Evolutionary conservation across 192 early-diverging fungal species (phyloP).

Genomic region (Backusella sp.): DNA sequence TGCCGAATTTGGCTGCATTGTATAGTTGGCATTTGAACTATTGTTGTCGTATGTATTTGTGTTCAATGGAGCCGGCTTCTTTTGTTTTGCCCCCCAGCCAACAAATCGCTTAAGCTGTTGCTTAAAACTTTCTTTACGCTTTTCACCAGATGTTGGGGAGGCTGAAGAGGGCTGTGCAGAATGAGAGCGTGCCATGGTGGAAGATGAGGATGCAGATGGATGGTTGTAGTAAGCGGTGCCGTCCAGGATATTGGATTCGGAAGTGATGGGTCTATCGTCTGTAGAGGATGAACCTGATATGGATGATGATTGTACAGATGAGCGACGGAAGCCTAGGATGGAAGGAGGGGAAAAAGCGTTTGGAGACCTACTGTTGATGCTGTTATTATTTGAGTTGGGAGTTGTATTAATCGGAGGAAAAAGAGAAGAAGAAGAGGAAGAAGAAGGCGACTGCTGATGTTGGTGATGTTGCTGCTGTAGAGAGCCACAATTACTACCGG

Average conservation of each 20-base stretch:
- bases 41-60: not conserved
- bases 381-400: not conserved
- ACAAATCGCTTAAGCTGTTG: constrained; percentile 20
- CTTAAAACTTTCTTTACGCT: constrained; percentile 11
- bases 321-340: constrained; percentile 14
- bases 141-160: not conserved
- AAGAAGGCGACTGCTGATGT: not conserved
- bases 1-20: not conserved
- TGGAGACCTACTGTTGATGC: not conserved
- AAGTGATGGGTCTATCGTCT: constrained; percentile 1
- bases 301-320: constrained; percentile 9
- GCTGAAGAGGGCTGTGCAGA: constrained; percentile 2
- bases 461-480: not conserved
- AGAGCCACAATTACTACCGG: not conserved
- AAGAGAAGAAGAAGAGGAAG: constrained; percentile 19
- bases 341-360: constrained; percentile 13
- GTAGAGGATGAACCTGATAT: constrained; percentile 10
- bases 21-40: not conserved
- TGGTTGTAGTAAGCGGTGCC: not conserved
- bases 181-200: constrained; percentile 13
- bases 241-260: constrained; percentile 2
- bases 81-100: constrained; percentile 17
- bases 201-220: constrained; percentile 10
- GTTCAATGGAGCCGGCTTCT: not conserved
- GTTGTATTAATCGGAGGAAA: not conserved